Base-by-base conservation (phyloP, 2,329 filamentous ascomycete species). In the Lecanicillium sp. region DNA sequence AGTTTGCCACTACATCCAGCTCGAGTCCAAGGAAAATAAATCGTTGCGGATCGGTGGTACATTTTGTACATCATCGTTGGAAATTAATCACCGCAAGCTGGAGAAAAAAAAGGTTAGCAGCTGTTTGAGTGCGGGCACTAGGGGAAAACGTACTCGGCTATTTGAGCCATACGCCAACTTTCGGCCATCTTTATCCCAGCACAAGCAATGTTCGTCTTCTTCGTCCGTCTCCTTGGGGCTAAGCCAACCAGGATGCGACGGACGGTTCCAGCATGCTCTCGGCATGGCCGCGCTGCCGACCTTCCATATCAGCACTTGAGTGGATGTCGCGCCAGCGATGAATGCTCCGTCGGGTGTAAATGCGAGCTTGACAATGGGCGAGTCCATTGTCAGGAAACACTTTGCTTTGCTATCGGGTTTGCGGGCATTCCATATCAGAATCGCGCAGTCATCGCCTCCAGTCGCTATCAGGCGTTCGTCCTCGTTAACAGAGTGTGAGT, bases 341-440 rank as follows among this genome's bases (percentile, higher is more conserved):
- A 78, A 79, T 15, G 68, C 69, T 2, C 78, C 78, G 43, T 80
- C 75, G 0, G 78, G 77, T 1, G 75, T 79, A 43, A 81, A 80
- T 1, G 77, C 67, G 3, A 81, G 61, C 17, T 71, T 70, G 29
- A 78, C 68, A 32, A 80, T 71, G 7, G 73, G 68, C 2, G 65
- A 63, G 18, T 70, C 67, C 71, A 81, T 79, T 0, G 72, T 79
- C 60, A 80, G 70, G 39, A 73, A 75, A 44, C 69, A 74, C 43
- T 71, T 75, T 1, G 74, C 61, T 48, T 74, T 77, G 45, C 63
- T 68, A 38, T 78, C 73, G 1, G 67, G 55, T 28, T 63, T 65
- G 34, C 71, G 65, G 3, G 70, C 74, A 47, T 81, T 78, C 73
- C 76, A 81, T 18, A 81, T 71, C 33, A 71, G 62, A 35, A 82